Evolutionary conservation across 2,329 filamentous ascomycete genomes (phyloP), one percentile per base, ranked within the genome.

Genomic region (Metarhizium brunneum): DNA sequence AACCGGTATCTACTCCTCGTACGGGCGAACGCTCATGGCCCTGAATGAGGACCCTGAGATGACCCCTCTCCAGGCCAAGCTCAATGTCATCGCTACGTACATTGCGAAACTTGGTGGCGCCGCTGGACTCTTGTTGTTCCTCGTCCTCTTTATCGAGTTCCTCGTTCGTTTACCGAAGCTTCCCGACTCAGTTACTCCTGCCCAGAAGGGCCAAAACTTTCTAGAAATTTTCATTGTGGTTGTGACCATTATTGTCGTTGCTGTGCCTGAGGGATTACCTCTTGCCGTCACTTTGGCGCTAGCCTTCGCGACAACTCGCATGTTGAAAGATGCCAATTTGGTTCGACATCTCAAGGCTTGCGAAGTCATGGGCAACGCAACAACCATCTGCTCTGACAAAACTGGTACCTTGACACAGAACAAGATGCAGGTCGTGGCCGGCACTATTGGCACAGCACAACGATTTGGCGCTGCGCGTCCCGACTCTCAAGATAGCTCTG

Each of bases 141-240:
- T 92, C 50, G 87, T 95, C 49, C 78, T 96, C 14, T 83, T 96
- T 65, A 92, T 96, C 73, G 82, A 90, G 64, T 96, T 95, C 66
- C 76, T 94, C 10, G 89, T 85, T 50, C 73, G 82, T 13, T 79
- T 96, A 3, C 75, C 76, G 6, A 66, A 78, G 70, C 54, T 73
- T 69, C 60, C 59, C 18, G 76, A 81, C 56, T 60, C 65, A 3
- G 72, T 72, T 2, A 78, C 79, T 0, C 78, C 90, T 3, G 84
- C 88, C 2, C 69, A 84, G 54, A 96, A 95, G 73, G 91, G 88
- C 8, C 88, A 92, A 64, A 78, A 82, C 53, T 90, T 90, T 63
- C 77, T 90, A 61, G 80, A 86, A 57, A 89, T 90, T 57, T 83
- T 91, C 63, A 90, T 91, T 60, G 84, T 88, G 48, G 86, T 89